phyloP scores from a whole-genome alignment of 2,329 filamentous ascomycete genomes.

The Beauveria medogensis region DNA sequence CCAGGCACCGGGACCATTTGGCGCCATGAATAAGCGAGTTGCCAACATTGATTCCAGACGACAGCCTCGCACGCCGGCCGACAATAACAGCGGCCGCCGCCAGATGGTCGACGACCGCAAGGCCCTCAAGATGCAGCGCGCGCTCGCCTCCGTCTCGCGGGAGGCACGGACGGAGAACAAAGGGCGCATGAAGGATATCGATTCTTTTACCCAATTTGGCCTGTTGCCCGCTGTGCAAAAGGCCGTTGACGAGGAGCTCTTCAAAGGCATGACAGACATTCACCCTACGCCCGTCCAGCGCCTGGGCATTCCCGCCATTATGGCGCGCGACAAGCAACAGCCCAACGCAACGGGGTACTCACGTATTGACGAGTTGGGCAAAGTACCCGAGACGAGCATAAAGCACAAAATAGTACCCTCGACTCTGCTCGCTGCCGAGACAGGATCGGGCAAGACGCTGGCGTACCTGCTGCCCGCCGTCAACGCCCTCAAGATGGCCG shows the following conservation, averaged over 20 bases:
- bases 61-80: slow-evolving; percentile 14
- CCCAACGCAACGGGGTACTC: too few species aligned
- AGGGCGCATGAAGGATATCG: slow-evolving; percentile 39
- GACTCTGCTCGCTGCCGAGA: slow-evolving; percentile 88
- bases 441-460: slow-evolving; percentile 92
- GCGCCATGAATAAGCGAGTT: slow-evolving; percentile 47
- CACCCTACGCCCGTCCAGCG: slow-evolving; percentile 83
- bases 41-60: slow-evolving; percentile 29
- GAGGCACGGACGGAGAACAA: slow-evolving; percentile 53
- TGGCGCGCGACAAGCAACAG: slow-evolving; percentile 30
- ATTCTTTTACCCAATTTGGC: slow-evolving; percentile 73
- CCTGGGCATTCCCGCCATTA: slow-evolving; percentile 74
- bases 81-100: slow-evolving; percentile 25
- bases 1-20: slow-evolving; percentile 41
- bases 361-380: slow-evolving; percentile 21
- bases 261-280: slow-evolving; percentile 66
- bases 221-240: slow-evolving; percentile 64
- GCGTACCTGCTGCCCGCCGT: slow-evolving; percentile 82
- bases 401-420: slow-evolving; percentile 15
- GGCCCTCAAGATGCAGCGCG: slow-evolving; percentile 88
- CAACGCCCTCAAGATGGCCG: slow-evolving; percentile 74
- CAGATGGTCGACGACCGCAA: slow-evolving; percentile 42
- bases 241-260: slow-evolving; percentile 63
- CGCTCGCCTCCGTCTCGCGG: slow-evolving; percentile 60
- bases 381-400: slow-evolving; percentile 27